Evolutionary conservation across 1,284 basidiomycete genomes (phyloP), one percentile per base, ranked within the genome.

Genomic region (Microbotryum lychnidis-dioicae): DNA sequence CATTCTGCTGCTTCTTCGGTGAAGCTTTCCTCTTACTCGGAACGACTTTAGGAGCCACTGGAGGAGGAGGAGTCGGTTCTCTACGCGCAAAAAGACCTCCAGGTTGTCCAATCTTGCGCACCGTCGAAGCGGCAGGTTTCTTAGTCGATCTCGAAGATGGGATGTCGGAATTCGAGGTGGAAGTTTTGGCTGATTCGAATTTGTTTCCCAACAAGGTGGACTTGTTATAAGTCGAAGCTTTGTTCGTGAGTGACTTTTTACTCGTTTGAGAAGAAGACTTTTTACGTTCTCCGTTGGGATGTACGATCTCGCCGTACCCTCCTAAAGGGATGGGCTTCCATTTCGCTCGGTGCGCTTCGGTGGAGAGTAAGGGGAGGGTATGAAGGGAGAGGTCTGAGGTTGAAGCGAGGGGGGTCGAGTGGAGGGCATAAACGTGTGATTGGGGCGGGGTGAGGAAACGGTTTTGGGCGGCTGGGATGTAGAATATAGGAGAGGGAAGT

Each of bases 371-470:
- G 7, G 48, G 14, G 8, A 61, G 54, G 42, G 57, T 48, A 1
- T 61, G 57, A 44, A 58, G 48, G 20, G 56, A 25, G 50, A 66
- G 57, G 9, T 25, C 20, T 2, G 61, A 29, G 14, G 55, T n/a
- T 5, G 18, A 18, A 10, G 56, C 20, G 14, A 66, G 56, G 9
- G 54, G 50, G 5, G 37, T 20, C 10, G 61, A 59, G 16, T 56
- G 37, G 20, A 63, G 54, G 23, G 65, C 55, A 50, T 66, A 66
- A 51, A 66, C 20, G 42, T 66, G 64, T 6, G 20, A 42, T 0
- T 56, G 25, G 18, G 61, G 61, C 0, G 61, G 3, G 18, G 54
- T 49, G 16, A 49, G 49, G 54, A 65, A 65, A 18, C 60, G 58
- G 16, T 57, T 25, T 45, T n/a, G 49, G 1, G n/a, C 14, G 49